Evolutionary conservation across 2,329 filamentous ascomycete genomes (phyloP).

Genomic region (Penicillium rolfsii): DNA sequence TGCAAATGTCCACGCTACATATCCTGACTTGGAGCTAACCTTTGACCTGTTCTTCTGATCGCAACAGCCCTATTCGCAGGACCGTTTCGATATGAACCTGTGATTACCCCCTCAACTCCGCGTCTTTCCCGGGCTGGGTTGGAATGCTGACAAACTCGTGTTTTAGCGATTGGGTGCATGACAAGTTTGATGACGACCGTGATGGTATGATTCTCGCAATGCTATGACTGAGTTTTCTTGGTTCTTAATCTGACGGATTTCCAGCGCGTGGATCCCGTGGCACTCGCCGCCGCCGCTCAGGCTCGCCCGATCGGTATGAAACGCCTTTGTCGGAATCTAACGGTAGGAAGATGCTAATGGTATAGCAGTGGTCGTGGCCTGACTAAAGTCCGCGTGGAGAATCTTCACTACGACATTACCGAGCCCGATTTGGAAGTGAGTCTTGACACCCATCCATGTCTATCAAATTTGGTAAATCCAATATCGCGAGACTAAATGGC

Average conservation of each 20-base stretch:
- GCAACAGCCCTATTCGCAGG: constrained; percentile 51
- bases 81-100: constrained; percentile 52
- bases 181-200: constrained; percentile 79
- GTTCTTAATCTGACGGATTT: constrained; percentile 27
- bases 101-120: constrained; percentile 30
- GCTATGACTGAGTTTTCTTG: constrained; percentile 4
- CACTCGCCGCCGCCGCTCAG: constrained; percentile 46
- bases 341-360: constrained; percentile 20
- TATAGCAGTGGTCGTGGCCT: constrained; percentile 57
- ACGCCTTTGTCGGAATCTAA: background rate
- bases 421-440: constrained; percentile 78
- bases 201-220: constrained; percentile 43
- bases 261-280: constrained; percentile 49
- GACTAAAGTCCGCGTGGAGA: constrained; percentile 80
- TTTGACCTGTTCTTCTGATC: constrained; percentile 37
- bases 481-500: background rate
- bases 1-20: constrained; percentile 36
- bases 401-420: constrained; percentile 89
- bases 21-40: constrained; percentile 50
- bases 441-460: background rate
- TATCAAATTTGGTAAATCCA: background rate
- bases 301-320: constrained; percentile 43
- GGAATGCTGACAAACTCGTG: constrained; percentile 15
- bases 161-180: constrained; percentile 87
- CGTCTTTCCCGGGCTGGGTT: background rate